Base-by-base conservation (phyloP, 306 rosid genomes). In the Glycine tomentella region DNA sequence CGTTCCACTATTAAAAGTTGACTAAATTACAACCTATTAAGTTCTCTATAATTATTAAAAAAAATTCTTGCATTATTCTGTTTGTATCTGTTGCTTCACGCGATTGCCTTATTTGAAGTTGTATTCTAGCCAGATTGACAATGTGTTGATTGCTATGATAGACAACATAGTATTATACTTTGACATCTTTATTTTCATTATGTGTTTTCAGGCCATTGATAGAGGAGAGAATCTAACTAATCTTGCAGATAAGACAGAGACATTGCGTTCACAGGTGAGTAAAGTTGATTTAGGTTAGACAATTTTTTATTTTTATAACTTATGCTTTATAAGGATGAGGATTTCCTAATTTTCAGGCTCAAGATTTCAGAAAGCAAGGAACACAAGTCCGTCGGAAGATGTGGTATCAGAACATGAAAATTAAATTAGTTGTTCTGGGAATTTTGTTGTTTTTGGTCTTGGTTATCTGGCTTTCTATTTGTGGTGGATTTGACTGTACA, bases 401-500 rank as follows among this genome's bases (percentile, higher is more conserved):
- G 94, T 94, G 98, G 98, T 94, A 86, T 78, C 97, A 94, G 82
- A 94, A 94, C 90, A 94, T 94, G 98, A 94, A 94, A 85, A 87
- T 91, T 85, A 94, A 94, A 88, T 74, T 94, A 87, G 91, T 89
- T 65, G 91, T 94, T 84, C 83, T 94, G 14, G 97, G 92, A 72
- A 87, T 94, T 84, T 75, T 92, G 80, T 69, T 94, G 84, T 81
- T 89, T 66, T 88, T 94, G 44, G 84, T 92, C 69, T 89, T 94
- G 45, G 74, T 94, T 81, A 92, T 92, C 81, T 94, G 97, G 98
- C 91, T 94, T 69, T 94, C 98, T 62, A 67, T 92, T 74, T 92
- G 98, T 80, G 93, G 86, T 72, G 97, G 98, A 83, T 94, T 94
- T 80, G 85, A 92, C 83, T 94, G 98, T 92, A 83, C 97, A 78